These are phyloP conservation scores for Pythium rishiriense DNA, from an alignment of 352 stramenopile species.

Conservation along the genomic window DNA sequence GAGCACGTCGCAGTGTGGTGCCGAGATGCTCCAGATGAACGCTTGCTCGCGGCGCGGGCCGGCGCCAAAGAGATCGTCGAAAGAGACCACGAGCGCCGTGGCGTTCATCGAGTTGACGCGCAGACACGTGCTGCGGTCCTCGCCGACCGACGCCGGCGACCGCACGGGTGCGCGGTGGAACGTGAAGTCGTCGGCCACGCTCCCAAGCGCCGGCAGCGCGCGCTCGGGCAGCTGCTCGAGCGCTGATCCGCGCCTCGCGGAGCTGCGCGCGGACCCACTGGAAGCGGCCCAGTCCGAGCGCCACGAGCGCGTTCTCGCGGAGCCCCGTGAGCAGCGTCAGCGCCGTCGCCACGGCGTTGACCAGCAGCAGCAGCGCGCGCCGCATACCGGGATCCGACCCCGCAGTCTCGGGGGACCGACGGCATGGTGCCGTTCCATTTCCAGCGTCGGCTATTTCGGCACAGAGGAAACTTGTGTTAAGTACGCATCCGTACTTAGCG, in stretches of 20 bases:
- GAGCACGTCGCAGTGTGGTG: constrained; percentile 35
- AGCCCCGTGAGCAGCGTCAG: constrained; percentile 36
- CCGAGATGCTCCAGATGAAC: constrained; percentile 40
- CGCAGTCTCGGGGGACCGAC: too few relatives aligned
- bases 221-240: constrained; percentile 38
- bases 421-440: too few relatives aligned
- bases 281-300: constrained; percentile 23
- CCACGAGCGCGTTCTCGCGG: constrained; percentile 32
- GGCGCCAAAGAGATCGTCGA: constrained; percentile 38
- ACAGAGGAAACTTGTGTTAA: neutral
- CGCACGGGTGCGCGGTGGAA: constrained; percentile 32
- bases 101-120: constrained; percentile 38
- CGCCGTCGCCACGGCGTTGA: constrained; percentile 27
- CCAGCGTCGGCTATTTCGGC: neutral
- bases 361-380: constrained; percentile 22
- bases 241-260: constrained; percentile 37
- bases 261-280: constrained; percentile 34
- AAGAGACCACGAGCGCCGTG: constrained; percentile 27
- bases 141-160: constrained; percentile 19
- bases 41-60: constrained; percentile 27
- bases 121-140: constrained; percentile 36
- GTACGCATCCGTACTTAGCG: constrained; percentile 9
- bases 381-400: too few relatives aligned
- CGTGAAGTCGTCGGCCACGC: constrained; percentile 30
- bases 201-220: constrained; percentile 32